Percentiles rank a stretch among this genome's conserved stretches.
Evolutionary conservation across 1,284 basidiomycete genomes (phyloP).

Genomic region (Ganoderma lucidum): DNA sequence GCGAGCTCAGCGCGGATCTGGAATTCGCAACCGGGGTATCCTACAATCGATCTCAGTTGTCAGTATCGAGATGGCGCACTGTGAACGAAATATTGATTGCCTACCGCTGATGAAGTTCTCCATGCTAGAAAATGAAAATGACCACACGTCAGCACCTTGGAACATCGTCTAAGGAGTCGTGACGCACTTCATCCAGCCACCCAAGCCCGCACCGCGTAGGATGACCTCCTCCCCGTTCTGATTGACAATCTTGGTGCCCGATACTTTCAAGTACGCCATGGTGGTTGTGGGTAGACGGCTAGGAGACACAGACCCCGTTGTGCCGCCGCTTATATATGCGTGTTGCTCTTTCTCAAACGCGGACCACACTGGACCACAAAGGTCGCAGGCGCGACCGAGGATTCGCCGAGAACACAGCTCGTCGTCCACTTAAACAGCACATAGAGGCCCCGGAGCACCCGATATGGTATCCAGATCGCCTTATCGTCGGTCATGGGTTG

Average conservation of each 20-base stretch:
- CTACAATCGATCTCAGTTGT: slow-evolving; percentile 35
- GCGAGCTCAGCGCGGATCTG: slow-evolving; percentile 74
- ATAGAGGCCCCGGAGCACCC: not conserved
- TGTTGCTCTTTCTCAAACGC: not conserved
- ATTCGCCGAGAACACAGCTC: slow-evolving; percentile 7
- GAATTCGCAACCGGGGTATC: slow-evolving; percentile 71
- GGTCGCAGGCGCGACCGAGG: not conserved
- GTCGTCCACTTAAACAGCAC: not conserved
- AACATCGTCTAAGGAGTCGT: slow-evolving; percentile 8
- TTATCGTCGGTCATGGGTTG: slow-evolving; percentile 14
- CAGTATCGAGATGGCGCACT: no score
- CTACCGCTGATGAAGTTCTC: slow-evolving; percentile 68
- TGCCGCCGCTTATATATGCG: slow-evolving; percentile 4
- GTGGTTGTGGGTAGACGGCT: not conserved
- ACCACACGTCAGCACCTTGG: not conserved
- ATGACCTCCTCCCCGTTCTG: slow-evolving; percentile 61
- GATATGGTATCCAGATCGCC: slow-evolving; percentile 3
- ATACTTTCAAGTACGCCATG: slow-evolving; percentile 56
- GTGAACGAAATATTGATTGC: not conserved
- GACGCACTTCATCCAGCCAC: slow-evolving; percentile 75
- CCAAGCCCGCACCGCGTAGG: slow-evolving; percentile 72
- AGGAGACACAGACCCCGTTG: not conserved
- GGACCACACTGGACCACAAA: not conserved
- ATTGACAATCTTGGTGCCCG: slow-evolving; percentile 65
- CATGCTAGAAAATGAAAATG: slow-evolving; percentile 38